These are phyloP conservation scores for Trichoderma hamatum DNA, from an alignment of 2,329 filamentous ascomycete species.

Conservation along the genomic window DNA sequence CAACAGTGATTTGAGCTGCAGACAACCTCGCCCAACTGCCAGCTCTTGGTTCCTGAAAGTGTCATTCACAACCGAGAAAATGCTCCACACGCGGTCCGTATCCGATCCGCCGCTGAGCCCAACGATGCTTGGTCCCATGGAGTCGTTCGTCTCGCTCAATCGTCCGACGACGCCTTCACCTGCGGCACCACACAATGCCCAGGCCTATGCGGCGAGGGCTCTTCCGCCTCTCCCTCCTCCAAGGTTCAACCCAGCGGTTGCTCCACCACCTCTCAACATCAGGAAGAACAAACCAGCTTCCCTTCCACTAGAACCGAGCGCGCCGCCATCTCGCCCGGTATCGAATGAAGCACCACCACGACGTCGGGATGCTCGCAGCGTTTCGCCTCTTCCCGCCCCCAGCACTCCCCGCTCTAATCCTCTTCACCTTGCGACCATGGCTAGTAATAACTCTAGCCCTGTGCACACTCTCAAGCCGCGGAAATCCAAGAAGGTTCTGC, in stretches of 20 bases:
- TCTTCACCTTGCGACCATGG: background rate
- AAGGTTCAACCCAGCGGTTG: background rate
- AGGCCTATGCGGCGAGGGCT: conserved; percentile 9
- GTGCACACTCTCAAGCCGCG: conserved; percentile 28
- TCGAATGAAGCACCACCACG: background rate
- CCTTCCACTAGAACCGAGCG: background rate
- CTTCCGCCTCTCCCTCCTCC: conserved; percentile 19
- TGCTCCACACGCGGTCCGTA: conserved; percentile 15
- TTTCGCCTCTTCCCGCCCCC: conserved; percentile 9
- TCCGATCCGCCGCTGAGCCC: conserved; percentile 17
- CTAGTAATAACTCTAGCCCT: conserved; percentile 20
- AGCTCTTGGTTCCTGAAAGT: background rate
- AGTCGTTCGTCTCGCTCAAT: background rate
- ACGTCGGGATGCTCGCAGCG: conserved; percentile 1
- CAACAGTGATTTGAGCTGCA: conserved; percentile 14
- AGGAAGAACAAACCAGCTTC: conserved; percentile 4
- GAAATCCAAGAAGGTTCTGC: conserved; percentile 46
- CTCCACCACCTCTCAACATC: conserved; percentile 26
- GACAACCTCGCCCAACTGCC: background rate
- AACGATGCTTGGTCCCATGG: background rate
- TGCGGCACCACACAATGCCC: conserved; percentile 5
- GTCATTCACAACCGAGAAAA: background rate
- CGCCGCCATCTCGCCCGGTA: background rate
- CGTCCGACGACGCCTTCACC: conserved; percentile 14
- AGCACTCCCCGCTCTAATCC: background rate